Evolutionary conservation across 331 rosid genomes (phyloP).

Genomic region (Saraca asoca): DNA sequence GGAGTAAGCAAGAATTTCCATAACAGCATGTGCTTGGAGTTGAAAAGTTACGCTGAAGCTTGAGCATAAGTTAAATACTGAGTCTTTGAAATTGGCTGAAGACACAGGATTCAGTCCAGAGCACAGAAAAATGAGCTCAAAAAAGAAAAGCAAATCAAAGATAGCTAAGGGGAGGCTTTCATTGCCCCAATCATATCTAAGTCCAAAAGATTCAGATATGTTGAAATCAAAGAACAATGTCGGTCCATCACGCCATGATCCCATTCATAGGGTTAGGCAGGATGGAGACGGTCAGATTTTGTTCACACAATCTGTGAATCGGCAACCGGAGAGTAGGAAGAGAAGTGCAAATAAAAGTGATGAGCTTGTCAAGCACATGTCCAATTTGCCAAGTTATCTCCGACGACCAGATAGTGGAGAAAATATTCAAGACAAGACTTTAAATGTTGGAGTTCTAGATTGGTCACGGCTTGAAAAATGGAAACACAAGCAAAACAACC

Average conservation of each 20-base stretch:
- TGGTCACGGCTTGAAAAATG: slow-evolving; percentile 84
- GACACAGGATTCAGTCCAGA: slow-evolving; percentile 55
- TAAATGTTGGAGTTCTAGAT: slow-evolving; percentile 91
- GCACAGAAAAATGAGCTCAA: slow-evolving; percentile 45
- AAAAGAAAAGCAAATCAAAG: slow-evolving; percentile 43
- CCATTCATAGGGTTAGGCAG: slow-evolving; percentile 31
- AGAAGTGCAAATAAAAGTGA: slow-evolving; percentile 52
- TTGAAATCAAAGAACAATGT: slow-evolving; percentile 38
- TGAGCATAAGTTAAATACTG: slow-evolving; percentile 28
- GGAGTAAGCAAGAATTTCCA: slow-evolving; percentile 17
- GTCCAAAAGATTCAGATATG: slow-evolving; percentile 37
- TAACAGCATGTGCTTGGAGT: slow-evolving; percentile 20
- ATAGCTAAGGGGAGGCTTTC: slow-evolving; percentile 41
- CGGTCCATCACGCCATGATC: slow-evolving; percentile 38
- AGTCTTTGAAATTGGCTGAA: slow-evolving; percentile 41
- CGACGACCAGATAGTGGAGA: slow-evolving; percentile 55
- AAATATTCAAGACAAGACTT: slow-evolving; percentile 62
- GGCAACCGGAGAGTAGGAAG: slow-evolving; percentile 37
- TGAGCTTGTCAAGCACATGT: slow-evolving; percentile 92
- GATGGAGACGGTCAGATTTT: slow-evolving; percentile 36
- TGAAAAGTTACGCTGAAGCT: slow-evolving; percentile 29
- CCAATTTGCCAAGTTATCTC: slow-evolving; percentile 80
- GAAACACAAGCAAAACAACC: slow-evolving; percentile 54
- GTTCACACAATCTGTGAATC: slow-evolving; percentile 17
- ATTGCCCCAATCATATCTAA: slow-evolving; percentile 39